Evolutionary conservation across 2,329 filamentous ascomycete genomes (phyloP).

Genomic region (Colletotrichum cordylinicola): DNA sequence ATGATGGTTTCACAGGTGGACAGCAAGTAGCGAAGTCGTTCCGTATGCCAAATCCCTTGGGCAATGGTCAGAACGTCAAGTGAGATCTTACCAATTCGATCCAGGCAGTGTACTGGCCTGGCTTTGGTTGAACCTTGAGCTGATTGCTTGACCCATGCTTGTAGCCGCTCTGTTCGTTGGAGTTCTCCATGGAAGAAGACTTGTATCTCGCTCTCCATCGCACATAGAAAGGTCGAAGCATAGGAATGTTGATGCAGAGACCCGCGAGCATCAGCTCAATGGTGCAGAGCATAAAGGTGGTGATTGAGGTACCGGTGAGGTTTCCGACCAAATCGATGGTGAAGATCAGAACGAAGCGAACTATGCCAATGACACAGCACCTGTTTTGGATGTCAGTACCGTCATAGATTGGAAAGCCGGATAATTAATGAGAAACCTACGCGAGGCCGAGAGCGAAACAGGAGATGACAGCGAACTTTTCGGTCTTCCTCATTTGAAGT

Average conservation of each 20-base stretch:
- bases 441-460: slow-evolving; percentile 27
- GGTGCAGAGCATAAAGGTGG: slow-evolving; percentile 43
- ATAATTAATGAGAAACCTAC: slow-evolving; percentile 2
- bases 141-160: slow-evolving; percentile 4
- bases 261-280: slow-evolving; percentile 46
- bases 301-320: slow-evolving; percentile 44
- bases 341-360: slow-evolving; percentile 42
- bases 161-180: slow-evolving; percentile 16
- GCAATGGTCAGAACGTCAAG: neutral
- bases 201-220: slow-evolving; percentile 37
- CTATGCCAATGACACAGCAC: slow-evolving; percentile 41
- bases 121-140: slow-evolving; percentile 1
- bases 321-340: slow-evolving; percentile 39
- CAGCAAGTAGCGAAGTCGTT: neutral
- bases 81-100: slow-evolving; percentile 19
- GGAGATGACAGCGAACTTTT: slow-evolving; percentile 30
- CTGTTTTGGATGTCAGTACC: slow-evolving; percentile 23
- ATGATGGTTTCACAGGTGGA: neutral
- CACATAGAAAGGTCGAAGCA: slow-evolving; percentile 42
- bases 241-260: slow-evolving; percentile 46
- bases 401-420: neutral
- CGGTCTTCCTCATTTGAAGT: slow-evolving; percentile 29
- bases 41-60: neutral
- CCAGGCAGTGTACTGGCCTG: slow-evolving; percentile 10
- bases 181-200: slow-evolving; percentile 32